Evolutionary conservation across 2,329 filamentous ascomycete genomes (phyloP).

Genomic region (Fusarium sp.): DNA sequence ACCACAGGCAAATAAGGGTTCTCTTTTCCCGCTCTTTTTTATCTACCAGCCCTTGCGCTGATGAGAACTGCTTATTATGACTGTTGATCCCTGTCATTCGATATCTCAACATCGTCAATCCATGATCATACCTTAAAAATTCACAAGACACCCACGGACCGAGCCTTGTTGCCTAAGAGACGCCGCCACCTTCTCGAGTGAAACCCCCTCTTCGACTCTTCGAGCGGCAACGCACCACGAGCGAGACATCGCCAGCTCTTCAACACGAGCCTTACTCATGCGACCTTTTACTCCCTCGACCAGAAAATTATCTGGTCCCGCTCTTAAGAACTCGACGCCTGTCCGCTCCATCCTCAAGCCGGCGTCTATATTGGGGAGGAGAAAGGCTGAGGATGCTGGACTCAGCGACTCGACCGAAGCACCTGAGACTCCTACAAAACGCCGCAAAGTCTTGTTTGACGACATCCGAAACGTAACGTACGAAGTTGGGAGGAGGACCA

Average conservation of each 20-base stretch:
- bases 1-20: slow-evolving; percentile 12
- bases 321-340: slow-evolving; percentile 56
- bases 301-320: slow-evolving; percentile 53
- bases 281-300: slow-evolving; percentile 53
- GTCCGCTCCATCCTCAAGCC: slow-evolving; percentile 68
- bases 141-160: slow-evolving; percentile 20
- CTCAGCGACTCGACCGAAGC: slow-evolving; percentile 57
- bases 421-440: slow-evolving; percentile 63
- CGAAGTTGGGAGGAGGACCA: slow-evolving; percentile 65
- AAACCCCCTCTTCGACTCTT: slow-evolving; percentile 14
- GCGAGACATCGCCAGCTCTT: slow-evolving; percentile 12
- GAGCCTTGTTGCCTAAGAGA: slow-evolving; percentile 48
- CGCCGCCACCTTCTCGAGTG: slow-evolving; percentile 36
- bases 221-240: slow-evolving; percentile 29
- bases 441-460: slow-evolving; percentile 71
- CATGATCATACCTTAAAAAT: slow-evolving; percentile 45
- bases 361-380: slow-evolving; percentile 59
- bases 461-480: slow-evolving; percentile 69
- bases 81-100: slow-evolving; percentile 26
- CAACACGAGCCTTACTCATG: slow-evolving; percentile 39
- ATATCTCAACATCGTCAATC: slow-evolving; percentile 43
- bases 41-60: slow-evolving; percentile 24
- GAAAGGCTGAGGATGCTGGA: slow-evolving; percentile 60
- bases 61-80: slow-evolving; percentile 49
- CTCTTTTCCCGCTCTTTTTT: slow-evolving; percentile 12